Evolutionary conservation across 768 basidiomycete genomes (phyloP), one percentile per base, ranked within the genome.

Genomic region (Suillus brevipes): DNA sequence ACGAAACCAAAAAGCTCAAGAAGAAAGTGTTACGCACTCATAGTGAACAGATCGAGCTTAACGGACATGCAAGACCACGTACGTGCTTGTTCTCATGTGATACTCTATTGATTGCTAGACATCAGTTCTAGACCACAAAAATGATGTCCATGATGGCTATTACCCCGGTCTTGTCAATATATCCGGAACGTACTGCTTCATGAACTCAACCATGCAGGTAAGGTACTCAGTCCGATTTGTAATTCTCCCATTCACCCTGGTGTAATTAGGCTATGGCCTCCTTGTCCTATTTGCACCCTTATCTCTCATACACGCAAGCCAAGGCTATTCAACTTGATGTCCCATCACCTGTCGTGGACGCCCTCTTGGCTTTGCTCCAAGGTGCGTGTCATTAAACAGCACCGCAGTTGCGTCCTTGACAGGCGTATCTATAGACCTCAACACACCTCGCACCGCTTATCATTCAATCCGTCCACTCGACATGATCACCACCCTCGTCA

Each of bases 171-270:
- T 98, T 59, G 91, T 97, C 73, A 98, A 98, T 72, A 90, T 96
- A 43, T 96, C 95, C 10, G 96, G 96, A 13, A 97, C 95, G 60
- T 92, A 97, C 68, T 98, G 97, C 74, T 99, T 97, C 81, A 92
- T 98, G 89, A 97, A 99, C 75, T 95, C 97, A 14, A 95, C 95
- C 3, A 80, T 98, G 12, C 97, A 98, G 85, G 93, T 86, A 40
- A 40, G 37, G 23, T 58, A 40, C 25, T 25, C 71, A 73, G 74
- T 72, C 68, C 60, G 37, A 18, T 58, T 13, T 0, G 23, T 60
- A 0, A 36, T 60, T 37, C 50, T 38, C 40, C 56, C 55, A 60
- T 71, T 60, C 65, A 69, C 75, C 45, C 70, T 62, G 38, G n/a
- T 59, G 36, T 7, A 25, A 40, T 40, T 69, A 96, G 94, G 94